These are phyloP conservation scores for Guillardia theta DNA, from an alignment of 78 protist species.

Conservation along the genomic window DNA sequence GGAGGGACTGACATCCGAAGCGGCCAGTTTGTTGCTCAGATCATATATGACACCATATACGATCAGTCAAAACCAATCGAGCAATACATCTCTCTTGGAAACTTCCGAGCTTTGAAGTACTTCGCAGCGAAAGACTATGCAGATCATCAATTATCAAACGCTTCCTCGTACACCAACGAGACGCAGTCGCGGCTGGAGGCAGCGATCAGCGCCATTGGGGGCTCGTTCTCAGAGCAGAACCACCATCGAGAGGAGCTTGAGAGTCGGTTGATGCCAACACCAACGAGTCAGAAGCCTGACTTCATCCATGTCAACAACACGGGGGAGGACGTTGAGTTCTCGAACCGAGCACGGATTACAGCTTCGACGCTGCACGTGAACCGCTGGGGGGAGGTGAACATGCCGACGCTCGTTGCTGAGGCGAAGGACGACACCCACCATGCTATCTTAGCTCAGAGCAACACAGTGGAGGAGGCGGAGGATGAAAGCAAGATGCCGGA, in stretches of 20 bases:
- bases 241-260: too few species aligned
- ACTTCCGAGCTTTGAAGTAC: not conserved
- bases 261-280: too few species aligned
- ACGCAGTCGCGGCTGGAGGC: not conserved
- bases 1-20: not conserved
- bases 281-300: not conserved
- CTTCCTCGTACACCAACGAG: not conserved
- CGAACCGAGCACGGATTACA: not conserved
- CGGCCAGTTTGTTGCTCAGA: not conserved
- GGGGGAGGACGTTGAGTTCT: not conserved
- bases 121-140: not conserved
- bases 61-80: not conserved
- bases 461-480: not conserved
- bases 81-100: not conserved
- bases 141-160: too few species aligned
- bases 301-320: not conserved
- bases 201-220: not conserved
- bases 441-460: not conserved
- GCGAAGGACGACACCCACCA: not conserved
- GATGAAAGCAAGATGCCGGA: not conserved
- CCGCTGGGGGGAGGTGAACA: not conserved
- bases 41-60: not conserved
- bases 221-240: too few species aligned
- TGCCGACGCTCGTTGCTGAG: not conserved
- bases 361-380: not conserved